Base-by-base conservation (phyloP, 1,284 basidiomycete species). In the Fomitopsis schrenkii region DNA sequence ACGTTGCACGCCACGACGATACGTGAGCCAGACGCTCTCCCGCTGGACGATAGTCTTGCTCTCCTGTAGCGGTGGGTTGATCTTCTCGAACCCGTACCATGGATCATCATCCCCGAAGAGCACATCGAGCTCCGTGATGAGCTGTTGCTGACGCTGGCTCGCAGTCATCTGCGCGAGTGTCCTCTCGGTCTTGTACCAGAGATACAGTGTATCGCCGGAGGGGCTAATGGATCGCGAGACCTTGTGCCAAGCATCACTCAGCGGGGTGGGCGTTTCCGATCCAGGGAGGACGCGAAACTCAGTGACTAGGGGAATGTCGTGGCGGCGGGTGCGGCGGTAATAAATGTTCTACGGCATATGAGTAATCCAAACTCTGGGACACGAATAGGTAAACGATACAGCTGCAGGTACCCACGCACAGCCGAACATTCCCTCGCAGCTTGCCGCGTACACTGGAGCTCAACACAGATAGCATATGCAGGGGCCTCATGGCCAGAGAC, bases 91-190 rank as follows among this genome's bases (percentile, higher is more conserved):
- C 0, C 94, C 94, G 66, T 87, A 94, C 85, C 91, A 94, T 0
- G 93, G 86, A 6, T 82, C 78, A 59, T 88, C 86, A 55, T 91
- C 86, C 3, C 95, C 95, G 69, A 87, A 96, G 0, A 92, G 74
- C 1, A 96, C 80, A 71, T 96, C 94, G n/a, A 97, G 65, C 73
- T 97, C 94, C 0, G 94, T 97, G 66, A 97, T 85, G 19, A 93
- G 76, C 50, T 85, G 62, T n/a, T 68, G 77, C 48, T 77, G 70
- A 60, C 81, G 83, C 61, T 90, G 86, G n/a, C 80, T 79, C 19
- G 77, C 64, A 5, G 75, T 78, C 81, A 90, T 85, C 48, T 87
- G 79, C 26, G 73, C 77, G 63, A 83, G 76, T 3, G 85, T 83
- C 70, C 88, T 86, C 7, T 84, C 87, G 4, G 80, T 74, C 65